Conservation (phyloP, 2,329 filamentous ascomycete species). For the Cytospora schulzeri region DNA sequence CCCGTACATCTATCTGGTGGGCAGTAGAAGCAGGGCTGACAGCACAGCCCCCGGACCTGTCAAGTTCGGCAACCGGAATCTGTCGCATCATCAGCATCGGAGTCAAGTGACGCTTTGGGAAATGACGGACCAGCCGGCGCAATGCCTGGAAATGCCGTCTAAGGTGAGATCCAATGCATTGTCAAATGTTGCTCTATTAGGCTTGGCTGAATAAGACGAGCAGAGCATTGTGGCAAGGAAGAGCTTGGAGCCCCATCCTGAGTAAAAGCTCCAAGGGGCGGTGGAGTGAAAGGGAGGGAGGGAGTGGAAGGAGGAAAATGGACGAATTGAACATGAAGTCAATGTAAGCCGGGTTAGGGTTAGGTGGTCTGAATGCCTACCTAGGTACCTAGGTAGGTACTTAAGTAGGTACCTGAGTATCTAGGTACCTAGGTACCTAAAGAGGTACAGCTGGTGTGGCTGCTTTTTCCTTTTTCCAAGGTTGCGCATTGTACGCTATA, state of each 20-base stretch:
- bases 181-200: background rate
- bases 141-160: background rate
- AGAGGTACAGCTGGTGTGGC: no score
- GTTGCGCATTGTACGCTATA: background rate
- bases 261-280: background rate
- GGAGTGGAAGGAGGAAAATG: background rate
- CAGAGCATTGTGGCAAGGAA: no score
- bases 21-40: background rate
- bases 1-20: background rate
- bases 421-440: no score
- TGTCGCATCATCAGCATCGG: conserved; percentile 16
- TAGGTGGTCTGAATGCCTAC: background rate
- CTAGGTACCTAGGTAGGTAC: no score
- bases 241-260: no score
- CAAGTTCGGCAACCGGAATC: conserved; percentile 17
- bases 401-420: no score
- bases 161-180: background rate
- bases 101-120: conserved; percentile 13
- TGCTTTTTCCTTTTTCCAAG: no score
- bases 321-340: background rate
- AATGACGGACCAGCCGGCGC: background rate
- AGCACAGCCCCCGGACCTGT: conserved; percentile 7
- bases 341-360: background rate
- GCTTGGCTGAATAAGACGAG: background rate
- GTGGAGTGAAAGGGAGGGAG: background rate